Conservation (phyloP, 192 early-diverging fungal species). For the Phlyctochytrium arcticum region DNA sequence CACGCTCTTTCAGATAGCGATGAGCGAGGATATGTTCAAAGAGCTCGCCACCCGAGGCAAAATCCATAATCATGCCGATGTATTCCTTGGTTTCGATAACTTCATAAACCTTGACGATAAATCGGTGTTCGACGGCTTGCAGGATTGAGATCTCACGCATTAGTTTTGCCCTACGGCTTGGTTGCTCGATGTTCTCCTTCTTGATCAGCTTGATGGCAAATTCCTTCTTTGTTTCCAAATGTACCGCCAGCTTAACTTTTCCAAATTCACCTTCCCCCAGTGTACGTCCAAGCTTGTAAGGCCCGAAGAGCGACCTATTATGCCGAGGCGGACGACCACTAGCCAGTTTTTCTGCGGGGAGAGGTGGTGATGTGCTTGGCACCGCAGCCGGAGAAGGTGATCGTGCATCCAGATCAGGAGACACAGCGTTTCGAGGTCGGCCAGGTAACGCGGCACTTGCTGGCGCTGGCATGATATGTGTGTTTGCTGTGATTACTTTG, state of each 20-base stretch:
- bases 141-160: constrained; percentile 93
- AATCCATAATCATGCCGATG: constrained; percentile 97
- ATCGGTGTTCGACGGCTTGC: constrained; percentile 65
- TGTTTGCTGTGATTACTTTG: too few relatives aligned
- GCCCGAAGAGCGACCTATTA: constrained; percentile 34
- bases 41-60: constrained; percentile 93
- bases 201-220: constrained; percentile 96
- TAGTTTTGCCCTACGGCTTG: constrained; percentile 80
- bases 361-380: background rate
- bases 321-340: background rate
- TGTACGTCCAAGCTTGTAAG: constrained; percentile 43
- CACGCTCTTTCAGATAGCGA: constrained; percentile 85
- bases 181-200: constrained; percentile 82
- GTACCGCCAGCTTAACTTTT: constrained; percentile 53
- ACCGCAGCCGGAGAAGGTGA: background rate
- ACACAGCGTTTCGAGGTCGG: too few relatives aligned
- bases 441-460: too few relatives aligned
- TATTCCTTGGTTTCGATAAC: constrained; percentile 95
- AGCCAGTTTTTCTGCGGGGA: background rate
- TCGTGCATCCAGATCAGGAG: too few relatives aligned
- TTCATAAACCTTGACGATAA: constrained; percentile 87
- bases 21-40: constrained; percentile 97
- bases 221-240: constrained; percentile 30
- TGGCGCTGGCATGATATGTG: too few relatives aligned
- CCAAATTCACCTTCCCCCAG: constrained; percentile 60